Conservation (phyloP, 2,329 filamentous ascomycete species). For the Leptographium flavum region DNA sequence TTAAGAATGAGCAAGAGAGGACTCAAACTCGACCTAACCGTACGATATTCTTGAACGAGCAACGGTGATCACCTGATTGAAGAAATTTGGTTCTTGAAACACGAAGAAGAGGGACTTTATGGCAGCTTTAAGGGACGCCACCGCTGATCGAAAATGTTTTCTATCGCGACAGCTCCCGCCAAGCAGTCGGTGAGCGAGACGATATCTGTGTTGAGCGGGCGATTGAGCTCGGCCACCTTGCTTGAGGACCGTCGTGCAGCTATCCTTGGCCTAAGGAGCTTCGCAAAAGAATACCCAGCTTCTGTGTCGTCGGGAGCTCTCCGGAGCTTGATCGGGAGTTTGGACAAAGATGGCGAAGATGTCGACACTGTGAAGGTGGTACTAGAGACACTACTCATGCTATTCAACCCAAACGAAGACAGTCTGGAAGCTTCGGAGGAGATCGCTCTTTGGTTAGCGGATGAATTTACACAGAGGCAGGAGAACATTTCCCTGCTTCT, state of each 20-base stretch:
- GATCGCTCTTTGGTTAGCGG: constrained; percentile 87
- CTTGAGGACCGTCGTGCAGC: constrained; percentile 89
- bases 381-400: constrained; percentile 85
- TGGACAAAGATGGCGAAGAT: constrained; percentile 82
- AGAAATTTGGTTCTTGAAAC: too few species aligned
- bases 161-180: constrained; percentile 60
- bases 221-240: constrained; percentile 76
- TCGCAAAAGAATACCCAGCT: constrained; percentile 91
- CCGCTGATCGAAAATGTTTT: constrained; percentile 31
- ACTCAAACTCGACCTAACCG: too few species aligned
- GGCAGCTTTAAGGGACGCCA: neutral
- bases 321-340: constrained; percentile 68
- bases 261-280: constrained; percentile 84
- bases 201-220: constrained; percentile 76
- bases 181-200: constrained; percentile 95
- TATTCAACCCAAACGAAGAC: constrained; percentile 59
- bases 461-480: constrained; percentile 95
- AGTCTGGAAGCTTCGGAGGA: constrained; percentile 92
- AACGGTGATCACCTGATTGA: too few species aligned
- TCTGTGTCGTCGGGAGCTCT: constrained; percentile 91
- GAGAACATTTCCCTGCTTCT: constrained; percentile 89
- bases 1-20: too few species aligned
- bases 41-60: too few species aligned
- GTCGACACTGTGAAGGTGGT: constrained; percentile 93
- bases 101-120: neutral